Evolutionary conservation across 331 rosid species (phyloP).

Genomic region (Malus hybrid): DNA sequence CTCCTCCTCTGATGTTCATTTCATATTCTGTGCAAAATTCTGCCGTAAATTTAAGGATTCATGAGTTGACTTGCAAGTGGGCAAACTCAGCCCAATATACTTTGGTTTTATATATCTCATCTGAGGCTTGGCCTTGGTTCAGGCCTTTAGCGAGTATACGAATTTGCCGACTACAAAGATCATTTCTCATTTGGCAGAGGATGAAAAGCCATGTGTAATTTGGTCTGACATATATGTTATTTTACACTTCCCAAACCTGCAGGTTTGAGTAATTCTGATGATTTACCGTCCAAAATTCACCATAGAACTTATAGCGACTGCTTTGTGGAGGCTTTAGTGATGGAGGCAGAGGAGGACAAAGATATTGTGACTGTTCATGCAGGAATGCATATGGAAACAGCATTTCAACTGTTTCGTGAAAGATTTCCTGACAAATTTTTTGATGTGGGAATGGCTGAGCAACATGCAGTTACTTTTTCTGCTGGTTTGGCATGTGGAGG

Average conservation of each 20-base stretch:
- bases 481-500: conserved; percentile 94
- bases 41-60: not conserved
- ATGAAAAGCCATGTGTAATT: not conserved
- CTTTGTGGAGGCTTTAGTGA: conserved; percentile 68
- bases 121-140: not conserved
- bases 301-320: conserved; percentile 63
- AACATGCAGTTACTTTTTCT: conserved; percentile 94
- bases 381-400: conserved; percentile 63
- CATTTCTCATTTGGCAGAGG: conserved; percentile 5
- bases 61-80: not conserved
- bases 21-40: not conserved
- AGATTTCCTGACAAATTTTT: conserved; percentile 74
- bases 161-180: conserved; percentile 9
- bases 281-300: conserved; percentile 17
- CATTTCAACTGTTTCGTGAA: conserved; percentile 58
- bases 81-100: not conserved
- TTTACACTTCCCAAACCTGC: conserved; percentile 22
- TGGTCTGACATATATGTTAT: not conserved
- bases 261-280: conserved; percentile 37
- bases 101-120: not conserved
- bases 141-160: not conserved
- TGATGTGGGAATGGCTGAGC: conserved; percentile 93
- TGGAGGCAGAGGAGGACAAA: conserved; percentile 74
- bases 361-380: conserved; percentile 85
- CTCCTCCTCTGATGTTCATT: conserved; percentile 4